A percentile compares a stretch with the other conserved stretches of the same genome.
These are phyloP conservation scores for Suhomyces sp. DNA, from an alignment of 805 yeast genomes.

Conservation along the genomic window DNA sequence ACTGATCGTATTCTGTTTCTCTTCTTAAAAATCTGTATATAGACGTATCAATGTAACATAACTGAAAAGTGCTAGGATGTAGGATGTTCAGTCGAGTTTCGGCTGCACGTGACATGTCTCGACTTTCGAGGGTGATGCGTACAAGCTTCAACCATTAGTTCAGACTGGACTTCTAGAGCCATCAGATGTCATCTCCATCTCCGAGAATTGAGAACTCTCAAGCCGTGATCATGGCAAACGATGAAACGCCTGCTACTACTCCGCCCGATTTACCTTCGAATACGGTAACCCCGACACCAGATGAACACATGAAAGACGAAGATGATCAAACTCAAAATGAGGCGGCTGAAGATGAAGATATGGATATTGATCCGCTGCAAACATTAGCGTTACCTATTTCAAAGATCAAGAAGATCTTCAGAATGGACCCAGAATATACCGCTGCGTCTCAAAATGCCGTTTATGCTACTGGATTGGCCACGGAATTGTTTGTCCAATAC, in stretches of 20 bases:
- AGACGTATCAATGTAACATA: background rate
- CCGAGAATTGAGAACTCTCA: background rate
- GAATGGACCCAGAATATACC: constrained; percentile 70
- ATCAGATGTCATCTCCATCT: background rate
- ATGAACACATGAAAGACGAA: constrained; percentile 8
- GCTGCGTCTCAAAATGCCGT: constrained; percentile 69
- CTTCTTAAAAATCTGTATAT: background rate
- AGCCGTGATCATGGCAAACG: background rate
- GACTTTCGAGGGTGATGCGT: constrained; percentile 17
- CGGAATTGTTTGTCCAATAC: constrained; percentile 69
- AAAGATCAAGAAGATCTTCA: constrained; percentile 67
- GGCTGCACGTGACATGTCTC: background rate
- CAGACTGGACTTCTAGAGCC: background rate
- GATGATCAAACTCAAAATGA: background rate
- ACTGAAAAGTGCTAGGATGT: background rate
- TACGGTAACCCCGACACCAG: constrained; percentile 7
- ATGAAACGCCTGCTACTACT: constrained; percentile 20
- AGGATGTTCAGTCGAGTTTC: background rate
- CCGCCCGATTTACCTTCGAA: constrained; percentile 15
- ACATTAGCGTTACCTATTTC: constrained; percentile 51
- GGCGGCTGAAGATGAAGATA: constrained; percentile 7
- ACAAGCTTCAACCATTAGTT: background rate
- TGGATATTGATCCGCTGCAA: constrained; percentile 7
- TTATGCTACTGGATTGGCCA: constrained; percentile 73
- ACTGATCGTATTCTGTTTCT: background rate